Base-by-base conservation (phyloP, 805 yeast species). In the Saturnispora kantuleensis region DNA sequence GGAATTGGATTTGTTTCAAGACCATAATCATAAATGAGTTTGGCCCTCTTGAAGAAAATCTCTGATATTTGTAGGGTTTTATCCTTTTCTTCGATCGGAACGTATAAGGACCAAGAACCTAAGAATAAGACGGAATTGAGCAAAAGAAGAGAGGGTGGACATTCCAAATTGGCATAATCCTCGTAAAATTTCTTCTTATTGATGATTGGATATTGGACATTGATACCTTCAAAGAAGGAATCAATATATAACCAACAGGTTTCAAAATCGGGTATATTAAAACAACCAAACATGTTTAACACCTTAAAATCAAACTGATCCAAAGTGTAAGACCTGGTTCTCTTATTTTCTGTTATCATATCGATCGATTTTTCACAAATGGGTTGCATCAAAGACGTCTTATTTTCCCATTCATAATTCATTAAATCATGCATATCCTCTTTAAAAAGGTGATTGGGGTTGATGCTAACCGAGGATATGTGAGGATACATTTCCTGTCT, bases 171-270 rank as follows among this genome's bases (percentile, higher is more conserved):
- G 52, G 73, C 70, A 56, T 79, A 77, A 46, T 68, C 70, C 37
- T 65, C 57, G 77, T 81, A 71, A 58, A 84, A 84, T 54, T 69
- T 69, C 0, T 76, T 67, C 39, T 79, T 67, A 62, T 84, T 78
- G 41, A 84, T 66, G 17, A 84, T 73, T 7, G 94, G 94, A 53
- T 84, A 86, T 35, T 82, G 74, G 46, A 75, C 74, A 41, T 73
- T 74, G 32, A 83, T 71, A 48, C 73, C 73, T 38, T 71, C 74
- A 53, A 85, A 85, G 60, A 71, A 85, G 40, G 72, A 65, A 37
- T 76, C 69, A 35, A 85, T 71, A 47, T 80, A 66, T 50, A 74
- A 81, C 56, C 76, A 76, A 48, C 84, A 73, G 10, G 83, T 65
- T 28, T 71, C 76, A 37, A 71, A 66, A n/a, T 77, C 73, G 0